Base-by-base conservation (phyloP, 441 rosid species). In the Populus hybrid region DNA sequence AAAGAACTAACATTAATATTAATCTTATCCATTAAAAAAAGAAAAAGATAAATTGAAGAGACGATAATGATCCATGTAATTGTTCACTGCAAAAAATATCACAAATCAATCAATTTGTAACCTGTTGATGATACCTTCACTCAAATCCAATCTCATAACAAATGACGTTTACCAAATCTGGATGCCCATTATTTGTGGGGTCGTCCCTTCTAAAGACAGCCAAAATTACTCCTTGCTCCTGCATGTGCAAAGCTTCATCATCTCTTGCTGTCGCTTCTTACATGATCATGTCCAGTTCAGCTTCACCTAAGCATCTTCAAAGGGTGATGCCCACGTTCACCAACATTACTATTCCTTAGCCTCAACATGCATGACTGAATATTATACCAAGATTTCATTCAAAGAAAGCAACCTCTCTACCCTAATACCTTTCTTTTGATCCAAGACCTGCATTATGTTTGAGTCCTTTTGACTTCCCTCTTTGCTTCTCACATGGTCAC, bases 241-340 rank as follows among this genome's bases (percentile, higher is more conserved):
- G 79, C 87, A 86, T 83, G 88, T 80, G 86, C 89, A 26, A 69
- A 75, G 73, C 88, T 84, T 79, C 87, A 32, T 83, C 88, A 84
- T 79, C 86, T 76, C 77, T 68, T 8, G 85, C 86, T 85, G 86
- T 71, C 81, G 40, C 21, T 30, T 36, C 59, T 19, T 36, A 66
- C 75, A 57, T 66, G 34, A 40, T 78, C 70, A 35, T 67, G 53
- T 77, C 75, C 75, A 77, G 71, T 71, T 71, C 67, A 78, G 38
- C 46, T 67, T 67, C 68, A 23, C 30, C 32, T 36, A 34, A 61
- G 9, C 42, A 65, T 14, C 5, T 83, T 82, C 77, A 38, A 74
- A 61, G 70, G 36, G 63, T 63, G 21, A 76, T 53, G 26, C 36
- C 19, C 28, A 82, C 82, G 78, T 85, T 78, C 36, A 40, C 8